Conservation (phyloP, 192 early-diverging fungal species). For the Thoreauomyces humboldtii region DNA sequence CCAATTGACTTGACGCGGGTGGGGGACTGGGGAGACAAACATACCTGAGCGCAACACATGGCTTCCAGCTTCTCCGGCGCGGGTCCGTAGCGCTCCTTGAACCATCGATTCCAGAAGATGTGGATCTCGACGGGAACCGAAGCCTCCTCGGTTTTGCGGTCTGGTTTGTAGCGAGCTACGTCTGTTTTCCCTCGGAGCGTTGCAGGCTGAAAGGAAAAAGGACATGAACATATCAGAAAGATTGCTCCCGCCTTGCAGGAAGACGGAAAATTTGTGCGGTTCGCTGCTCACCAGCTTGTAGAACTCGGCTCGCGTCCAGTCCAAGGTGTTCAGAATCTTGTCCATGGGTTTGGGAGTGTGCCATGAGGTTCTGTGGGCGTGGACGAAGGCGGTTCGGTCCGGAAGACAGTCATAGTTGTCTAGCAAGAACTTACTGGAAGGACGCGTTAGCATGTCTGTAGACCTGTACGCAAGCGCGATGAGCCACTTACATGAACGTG, state of each 20-base stretch:
- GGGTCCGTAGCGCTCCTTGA: neutral
- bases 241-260: neutral
- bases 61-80: neutral
- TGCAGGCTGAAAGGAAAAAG: neutral
- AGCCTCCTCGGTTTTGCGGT: neutral
- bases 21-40: neutral
- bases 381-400: constrained; percentile 3
- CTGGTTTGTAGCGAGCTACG: neutral
- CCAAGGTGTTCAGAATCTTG: neutral
- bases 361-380: constrained; percentile 6
- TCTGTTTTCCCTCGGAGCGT: neutral
- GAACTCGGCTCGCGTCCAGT: neutral
- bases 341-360: constrained; percentile 5
- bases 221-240: neutral
- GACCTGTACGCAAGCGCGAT: too few relatives aligned
- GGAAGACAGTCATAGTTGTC: constrained; percentile 7
- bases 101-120: constrained; percentile 10
- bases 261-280: too few relatives aligned
- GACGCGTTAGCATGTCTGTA: too few relatives aligned
- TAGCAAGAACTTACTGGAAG: constrained; percentile 6
- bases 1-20: too few relatives aligned
- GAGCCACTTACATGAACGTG: neutral
- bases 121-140: constrained; percentile 1
- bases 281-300: constrained; percentile 1
- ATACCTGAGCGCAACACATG: constrained; percentile 10